These are phyloP conservation scores for Euryodendron excelsum DNA, from an alignment of 148 eudicot species.

Conservation along the genomic window DNA sequence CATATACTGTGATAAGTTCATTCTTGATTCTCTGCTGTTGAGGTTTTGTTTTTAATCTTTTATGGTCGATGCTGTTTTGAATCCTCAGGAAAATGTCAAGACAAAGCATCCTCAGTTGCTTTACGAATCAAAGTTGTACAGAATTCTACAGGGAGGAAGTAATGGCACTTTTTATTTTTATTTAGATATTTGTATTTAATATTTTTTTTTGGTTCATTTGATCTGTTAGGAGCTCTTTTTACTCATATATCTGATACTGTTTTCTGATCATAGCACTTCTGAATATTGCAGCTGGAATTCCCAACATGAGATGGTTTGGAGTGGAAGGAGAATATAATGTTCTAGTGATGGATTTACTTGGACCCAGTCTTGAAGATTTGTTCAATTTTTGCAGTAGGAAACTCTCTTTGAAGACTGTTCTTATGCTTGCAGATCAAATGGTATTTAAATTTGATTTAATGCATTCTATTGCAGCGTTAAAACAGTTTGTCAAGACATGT, in stretches of 20 bases:
- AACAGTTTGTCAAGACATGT: slow-evolving; percentile 4
- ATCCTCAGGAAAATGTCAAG: slow-evolving; percentile 79
- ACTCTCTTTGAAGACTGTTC: slow-evolving; percentile 91
- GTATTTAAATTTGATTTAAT: slow-evolving; percentile 26
- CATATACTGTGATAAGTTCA: not conserved
- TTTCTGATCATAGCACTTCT: not conserved
- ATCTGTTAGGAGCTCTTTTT: not conserved
- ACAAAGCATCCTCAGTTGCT: slow-evolving; percentile 92
- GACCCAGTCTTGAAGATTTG: slow-evolving; percentile 96
- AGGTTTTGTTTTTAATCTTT: not conserved
- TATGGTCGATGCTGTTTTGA: slow-evolving; percentile 9
- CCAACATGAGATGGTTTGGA: slow-evolving; percentile 88
- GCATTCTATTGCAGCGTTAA: not conserved
- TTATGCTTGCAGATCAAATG: slow-evolving; percentile 99
- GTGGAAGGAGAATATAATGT: slow-evolving; percentile 92
- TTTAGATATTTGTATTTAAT: not conserved
- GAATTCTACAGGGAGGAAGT: slow-evolving; percentile 96
- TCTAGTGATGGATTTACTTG: slow-evolving; percentile 90
- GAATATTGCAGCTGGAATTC: slow-evolving; percentile 75
- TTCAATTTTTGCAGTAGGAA: slow-evolving; percentile 93
- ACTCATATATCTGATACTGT: not conserved
- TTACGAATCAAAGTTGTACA: slow-evolving; percentile 88
- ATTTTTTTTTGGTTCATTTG: not conserved
- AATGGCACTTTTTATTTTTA: slow-evolving; percentile 20
- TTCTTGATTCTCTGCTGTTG: not conserved